phyloP scores from a whole-genome alignment of 2,329 filamentous ascomycete genomes.

The Cordyceps cateniannulata region DNA sequence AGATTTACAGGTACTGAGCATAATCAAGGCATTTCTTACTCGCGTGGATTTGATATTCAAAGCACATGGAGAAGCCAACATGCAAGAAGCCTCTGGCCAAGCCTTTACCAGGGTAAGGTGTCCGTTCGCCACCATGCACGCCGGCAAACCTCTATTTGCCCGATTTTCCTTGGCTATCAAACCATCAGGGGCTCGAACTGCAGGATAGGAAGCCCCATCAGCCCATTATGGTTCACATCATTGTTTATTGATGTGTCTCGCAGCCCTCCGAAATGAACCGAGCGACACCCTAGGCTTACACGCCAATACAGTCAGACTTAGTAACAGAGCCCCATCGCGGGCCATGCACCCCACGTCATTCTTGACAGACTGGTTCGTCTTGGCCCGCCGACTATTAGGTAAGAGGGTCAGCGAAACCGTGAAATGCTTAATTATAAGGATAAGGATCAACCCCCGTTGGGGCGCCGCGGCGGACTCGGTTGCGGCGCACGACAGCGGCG shows the following conservation, averaged over 20 bases:
- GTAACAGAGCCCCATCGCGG: constrained; percentile 4
- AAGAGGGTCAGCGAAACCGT: neutral
- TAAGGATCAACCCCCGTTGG: neutral
- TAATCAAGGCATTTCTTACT: neutral
- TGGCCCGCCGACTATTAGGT: constrained; percentile 9
- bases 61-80: neutral
- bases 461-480: too few species aligned
- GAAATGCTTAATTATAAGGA: constrained; percentile 12
- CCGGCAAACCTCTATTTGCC: neutral
- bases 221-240: neutral
- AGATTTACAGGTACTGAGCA: too few species aligned
- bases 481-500: neutral
- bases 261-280: neutral
- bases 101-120: neutral
- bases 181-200: neutral
- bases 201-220: neutral
- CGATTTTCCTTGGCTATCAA: neutral
- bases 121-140: constrained; percentile 2
- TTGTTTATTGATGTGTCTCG: neutral
- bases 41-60: neutral
- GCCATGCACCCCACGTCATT: constrained; percentile 12
- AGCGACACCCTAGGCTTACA: constrained; percentile 6
- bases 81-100: neutral
- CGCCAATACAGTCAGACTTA: constrained; percentile 12
- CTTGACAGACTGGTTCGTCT: constrained; percentile 3